These are phyloP conservation scores for Cadophora luteo-olivacea DNA, from an alignment of 2,329 filamentous ascomycete species.

Conservation along the genomic window DNA sequence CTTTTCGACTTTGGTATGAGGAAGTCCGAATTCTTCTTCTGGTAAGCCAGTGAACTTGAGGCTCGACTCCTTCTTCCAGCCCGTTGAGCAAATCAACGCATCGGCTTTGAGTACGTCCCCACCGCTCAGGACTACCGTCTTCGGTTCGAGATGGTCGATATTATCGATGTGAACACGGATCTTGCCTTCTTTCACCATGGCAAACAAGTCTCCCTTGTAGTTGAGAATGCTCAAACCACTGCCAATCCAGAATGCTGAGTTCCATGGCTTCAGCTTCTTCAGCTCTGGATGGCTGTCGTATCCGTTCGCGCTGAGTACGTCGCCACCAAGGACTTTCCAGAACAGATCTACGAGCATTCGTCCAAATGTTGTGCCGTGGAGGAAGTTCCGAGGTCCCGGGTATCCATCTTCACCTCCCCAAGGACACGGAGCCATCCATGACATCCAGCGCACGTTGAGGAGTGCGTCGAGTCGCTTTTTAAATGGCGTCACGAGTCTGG, in stretches of 20 bases:
- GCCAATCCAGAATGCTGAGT: constrained; percentile 57
- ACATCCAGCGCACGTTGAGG: constrained; percentile 69
- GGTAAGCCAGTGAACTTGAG: constrained; percentile 58
- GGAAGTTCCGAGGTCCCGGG: constrained; percentile 57
- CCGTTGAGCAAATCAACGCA: constrained; percentile 61
- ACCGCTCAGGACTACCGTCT: constrained; percentile 57
- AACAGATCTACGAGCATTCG: constrained; percentile 61
- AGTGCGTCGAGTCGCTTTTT: constrained; percentile 63
- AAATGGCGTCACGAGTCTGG: neutral
- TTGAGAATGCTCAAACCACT: constrained; percentile 65
- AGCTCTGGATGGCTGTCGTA: constrained; percentile 61
- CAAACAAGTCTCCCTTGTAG: constrained; percentile 63
- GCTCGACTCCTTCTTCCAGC: constrained; percentile 61
- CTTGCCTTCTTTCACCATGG: constrained; percentile 58
- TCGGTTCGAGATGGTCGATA: constrained; percentile 52
- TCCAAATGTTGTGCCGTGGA: constrained; percentile 64
- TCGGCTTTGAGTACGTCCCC: constrained; percentile 56
- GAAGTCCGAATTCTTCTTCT: constrained; percentile 57
- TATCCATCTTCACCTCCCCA: constrained; percentile 72
- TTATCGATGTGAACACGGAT: constrained; percentile 61
- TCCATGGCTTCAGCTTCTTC: constrained; percentile 61
- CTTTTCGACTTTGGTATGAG: constrained; percentile 47
- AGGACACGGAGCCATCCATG: constrained; percentile 77
- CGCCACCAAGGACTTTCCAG: constrained; percentile 62
- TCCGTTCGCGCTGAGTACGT: constrained; percentile 58